Evolutionary conservation across 2,329 filamentous ascomycete species (phyloP).

Genomic region (Fusarium caatingaense): DNA sequence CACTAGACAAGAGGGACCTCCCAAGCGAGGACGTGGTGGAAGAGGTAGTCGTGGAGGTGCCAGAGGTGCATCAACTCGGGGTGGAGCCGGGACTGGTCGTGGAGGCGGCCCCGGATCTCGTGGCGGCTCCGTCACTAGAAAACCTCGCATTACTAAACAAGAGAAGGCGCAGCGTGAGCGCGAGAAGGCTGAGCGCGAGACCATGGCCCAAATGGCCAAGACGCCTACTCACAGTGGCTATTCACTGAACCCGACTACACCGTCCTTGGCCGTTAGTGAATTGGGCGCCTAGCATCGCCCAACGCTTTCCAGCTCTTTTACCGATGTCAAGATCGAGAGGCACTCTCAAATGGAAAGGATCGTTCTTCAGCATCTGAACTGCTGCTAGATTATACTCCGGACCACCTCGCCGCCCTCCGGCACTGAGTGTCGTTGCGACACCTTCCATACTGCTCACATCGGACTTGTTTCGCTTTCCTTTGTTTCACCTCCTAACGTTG

Average conservation of each 20-base stretch:
- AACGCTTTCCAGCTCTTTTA: not conserved
- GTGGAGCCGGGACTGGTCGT: slow-evolving; percentile 57
- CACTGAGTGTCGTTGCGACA: not conserved
- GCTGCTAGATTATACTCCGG: not conserved
- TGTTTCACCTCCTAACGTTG: slow-evolving; percentile 25
- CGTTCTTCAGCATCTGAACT: not conserved
- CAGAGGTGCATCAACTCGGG: slow-evolving; percentile 72
- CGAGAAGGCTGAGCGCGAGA: slow-evolving; percentile 82
- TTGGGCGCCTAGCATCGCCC: slow-evolving; percentile 46
- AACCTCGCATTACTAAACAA: slow-evolving; percentile 87
- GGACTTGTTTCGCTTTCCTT: slow-evolving; percentile 8
- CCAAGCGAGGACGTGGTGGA: slow-evolving; percentile 73
- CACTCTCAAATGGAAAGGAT: not conserved
- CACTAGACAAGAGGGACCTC: slow-evolving; percentile 75
- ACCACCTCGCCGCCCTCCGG: not conserved
- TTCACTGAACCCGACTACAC: slow-evolving; percentile 53
- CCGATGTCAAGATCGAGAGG: not conserved
- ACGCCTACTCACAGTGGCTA: slow-evolving; percentile 54
- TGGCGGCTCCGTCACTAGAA: slow-evolving; percentile 78
- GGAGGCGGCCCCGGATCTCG: slow-evolving; percentile 75
- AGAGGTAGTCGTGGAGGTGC: slow-evolving; percentile 64
- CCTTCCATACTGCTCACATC: slow-evolving; percentile 1
- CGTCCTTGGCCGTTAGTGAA: slow-evolving; percentile 53
- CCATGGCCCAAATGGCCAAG: slow-evolving; percentile 54
- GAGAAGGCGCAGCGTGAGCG: slow-evolving; percentile 83